A percentile compares a stretch with the other conserved stretches of the same genome.
These are phyloP conservation scores for Jamesozyma piceae DNA, from an alignment of 805 yeast species.

Conservation along the genomic window DNA sequence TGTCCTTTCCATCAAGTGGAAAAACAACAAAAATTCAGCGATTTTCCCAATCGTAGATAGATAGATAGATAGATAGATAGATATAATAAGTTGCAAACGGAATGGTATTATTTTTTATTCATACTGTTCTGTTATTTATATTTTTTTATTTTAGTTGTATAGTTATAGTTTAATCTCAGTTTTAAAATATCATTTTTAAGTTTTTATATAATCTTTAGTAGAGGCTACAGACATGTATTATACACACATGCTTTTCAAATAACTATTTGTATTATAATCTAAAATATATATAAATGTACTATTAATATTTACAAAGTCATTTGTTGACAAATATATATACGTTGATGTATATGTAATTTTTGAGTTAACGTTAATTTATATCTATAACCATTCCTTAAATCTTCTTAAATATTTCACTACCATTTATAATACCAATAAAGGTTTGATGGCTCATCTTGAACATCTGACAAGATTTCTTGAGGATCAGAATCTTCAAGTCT, in stretches of 20 bases:
- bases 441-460: conserved; percentile 16
- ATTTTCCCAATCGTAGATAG: background rate
- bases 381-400: background rate
- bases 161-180: background rate
- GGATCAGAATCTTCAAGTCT: conserved; percentile 15
- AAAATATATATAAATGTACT: too few species aligned
- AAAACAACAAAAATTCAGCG: background rate
- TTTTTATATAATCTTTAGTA: too few species aligned
- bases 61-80: background rate
- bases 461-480: conserved; percentile 8
- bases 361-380: background rate
- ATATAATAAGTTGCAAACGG: background rate
- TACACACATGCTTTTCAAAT: too few species aligned
- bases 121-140: background rate
- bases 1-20: background rate
- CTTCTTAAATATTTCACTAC: conserved; percentile 9
- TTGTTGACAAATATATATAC: too few species aligned
- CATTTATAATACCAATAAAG: conserved; percentile 28
- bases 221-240: too few species aligned
- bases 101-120: too few species aligned
- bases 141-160: background rate
- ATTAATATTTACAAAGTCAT: too few species aligned
- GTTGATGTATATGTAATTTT: background rate
- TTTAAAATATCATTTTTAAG: background rate
- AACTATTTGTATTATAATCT: too few species aligned